Conservation (phyloP, 2,329 filamentous ascomycete genomes). For the Apiospora koreana region DNA sequence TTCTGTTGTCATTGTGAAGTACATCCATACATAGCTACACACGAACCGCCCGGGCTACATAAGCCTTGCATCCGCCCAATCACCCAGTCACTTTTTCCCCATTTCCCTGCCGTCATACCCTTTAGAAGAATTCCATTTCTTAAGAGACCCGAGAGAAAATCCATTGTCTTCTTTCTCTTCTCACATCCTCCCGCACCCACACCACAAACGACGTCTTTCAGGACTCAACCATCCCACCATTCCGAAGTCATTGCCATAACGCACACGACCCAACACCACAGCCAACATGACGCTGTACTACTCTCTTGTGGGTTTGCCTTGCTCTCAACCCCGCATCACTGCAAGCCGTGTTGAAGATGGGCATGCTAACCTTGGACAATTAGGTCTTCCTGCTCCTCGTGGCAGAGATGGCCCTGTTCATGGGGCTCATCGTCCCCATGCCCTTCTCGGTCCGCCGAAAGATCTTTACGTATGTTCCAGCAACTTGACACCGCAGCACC, state of each 20-base stretch:
- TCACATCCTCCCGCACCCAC: not conserved
- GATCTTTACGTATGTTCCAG: slow-evolving; percentile 69
- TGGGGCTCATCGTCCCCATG: slow-evolving; percentile 80
- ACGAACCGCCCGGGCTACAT: not conserved
- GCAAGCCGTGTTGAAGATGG: not conserved
- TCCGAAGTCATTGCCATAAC: slow-evolving; percentile 4
- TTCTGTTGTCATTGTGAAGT: not conserved
- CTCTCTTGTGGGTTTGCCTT: slow-evolving; percentile 42
- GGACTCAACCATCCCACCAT: not conserved
- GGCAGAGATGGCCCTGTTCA: slow-evolving; percentile 80
- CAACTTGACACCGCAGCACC: not conserved
- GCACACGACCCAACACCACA: not conserved
- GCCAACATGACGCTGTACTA: slow-evolving; percentile 53
- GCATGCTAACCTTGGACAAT: not conserved
- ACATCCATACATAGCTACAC: too few species aligned
- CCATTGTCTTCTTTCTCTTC: not conserved
- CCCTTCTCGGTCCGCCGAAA: slow-evolving; percentile 84
- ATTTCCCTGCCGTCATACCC: not conserved
- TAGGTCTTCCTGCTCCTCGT: slow-evolving; percentile 84
- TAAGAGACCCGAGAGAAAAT: not conserved
- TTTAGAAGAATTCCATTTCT: not conserved
- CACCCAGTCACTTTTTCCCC: not conserved
- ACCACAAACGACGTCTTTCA: not conserved
- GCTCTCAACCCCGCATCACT: not conserved
- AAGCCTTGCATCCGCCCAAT: slow-evolving; percentile 1